Evolutionary conservation across 2,329 filamentous ascomycete genomes (phyloP), one percentile per base, ranked within the genome.

Genomic region (Parasarocladium wereldwijsianum): DNA sequence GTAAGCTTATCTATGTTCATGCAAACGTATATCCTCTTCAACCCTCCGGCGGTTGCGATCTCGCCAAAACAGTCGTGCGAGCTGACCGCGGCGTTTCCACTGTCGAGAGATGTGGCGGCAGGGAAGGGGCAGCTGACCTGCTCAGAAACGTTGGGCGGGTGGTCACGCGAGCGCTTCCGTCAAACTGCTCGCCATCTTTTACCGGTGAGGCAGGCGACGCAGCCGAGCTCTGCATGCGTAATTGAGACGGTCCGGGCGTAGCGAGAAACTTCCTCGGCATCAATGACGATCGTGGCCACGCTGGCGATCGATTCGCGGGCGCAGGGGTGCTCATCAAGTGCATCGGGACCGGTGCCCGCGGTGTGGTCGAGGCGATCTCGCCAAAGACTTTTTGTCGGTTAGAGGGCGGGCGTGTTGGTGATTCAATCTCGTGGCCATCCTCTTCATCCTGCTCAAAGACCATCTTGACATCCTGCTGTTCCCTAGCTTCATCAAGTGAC

Each of bases 301-400:
- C 6, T 9, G 14, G 12, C 18, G 31, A 18, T 13, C 15, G 8
- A n/a, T 17, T 36, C 36, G 18, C 14, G 34, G 41, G 11, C 34
- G 43, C 23, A 48, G 44, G 3, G 52, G 40, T 20, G 53, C 48
- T 16, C 46, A 42, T 58, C 53, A n/a, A 60, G n/a, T 60, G 53
- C 1, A 54, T 55, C 6, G 58, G 54, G 6, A 62, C 42, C 10
- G 58, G 55, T 11, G 48, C 56, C 32, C 49, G 47, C 4, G 58
- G 58, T 4, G 58, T 62, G 4, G 57, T 62, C 7, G 59, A 52
- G 9, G 53, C 48, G 26, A 24, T n/a, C 5, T 7, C 20, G 14
- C 13, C 21, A 18, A 30, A 30, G 5, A 30, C 20, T 8, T 30
- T 30, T 12, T 23, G n/a, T n/a, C n/a, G 17, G 6, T 30, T 18